A percentile compares a stretch with the other conserved stretches of the same genome.
These are phyloP conservation scores for Cordyceps tenuipes DNA, from an alignment of 2,329 filamentous ascomycete species.

Conservation along the genomic window DNA sequence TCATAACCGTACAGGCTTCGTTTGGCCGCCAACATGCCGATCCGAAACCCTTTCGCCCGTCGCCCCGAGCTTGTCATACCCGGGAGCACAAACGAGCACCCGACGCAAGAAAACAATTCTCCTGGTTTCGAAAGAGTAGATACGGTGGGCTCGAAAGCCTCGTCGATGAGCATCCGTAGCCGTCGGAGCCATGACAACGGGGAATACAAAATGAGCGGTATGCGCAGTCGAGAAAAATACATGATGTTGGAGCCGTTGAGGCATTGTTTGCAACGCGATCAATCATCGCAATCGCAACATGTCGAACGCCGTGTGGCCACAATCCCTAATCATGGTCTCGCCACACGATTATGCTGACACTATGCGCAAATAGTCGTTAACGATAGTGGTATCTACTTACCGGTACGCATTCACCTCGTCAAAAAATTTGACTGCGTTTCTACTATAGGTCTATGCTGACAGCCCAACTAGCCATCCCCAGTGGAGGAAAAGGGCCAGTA, in stretches of 20 bases:
- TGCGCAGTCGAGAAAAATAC: slow-evolving; percentile 21
- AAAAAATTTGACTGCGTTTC: neutral
- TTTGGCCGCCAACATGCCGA: slow-evolving; percentile 45
- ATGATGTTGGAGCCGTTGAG: slow-evolving; percentile 1
- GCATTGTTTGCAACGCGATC: neutral
- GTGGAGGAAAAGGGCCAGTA: slow-evolving; percentile 67
- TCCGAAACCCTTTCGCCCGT: slow-evolving; percentile 64
- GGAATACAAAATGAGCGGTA: slow-evolving; percentile 77
- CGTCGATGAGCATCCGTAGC: slow-evolving; percentile 55
- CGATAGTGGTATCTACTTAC: slow-evolving; percentile 89
- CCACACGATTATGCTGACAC: slow-evolving; percentile 14
- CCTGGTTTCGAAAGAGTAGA: slow-evolving; percentile 53
- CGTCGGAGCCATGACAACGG: slow-evolving; percentile 54
- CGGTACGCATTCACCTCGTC: slow-evolving; percentile 46
- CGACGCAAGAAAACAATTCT: slow-evolving; percentile 26
- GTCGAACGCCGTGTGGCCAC: neutral
- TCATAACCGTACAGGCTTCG: slow-evolving; percentile 1
- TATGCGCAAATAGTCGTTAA: slow-evolving; percentile 64
- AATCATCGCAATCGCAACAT: neutral
- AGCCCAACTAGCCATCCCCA: slow-evolving; percentile 62
- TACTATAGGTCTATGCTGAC: slow-evolving; percentile 2
- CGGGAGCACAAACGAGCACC: slow-evolving; percentile 46
- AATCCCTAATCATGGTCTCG: neutral
- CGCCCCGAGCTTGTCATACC: slow-evolving; percentile 39
- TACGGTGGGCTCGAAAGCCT: slow-evolving; percentile 53